phyloP scores from a whole-genome alignment of 305 asterid genomes.

The Solanum hybrid region DNA sequence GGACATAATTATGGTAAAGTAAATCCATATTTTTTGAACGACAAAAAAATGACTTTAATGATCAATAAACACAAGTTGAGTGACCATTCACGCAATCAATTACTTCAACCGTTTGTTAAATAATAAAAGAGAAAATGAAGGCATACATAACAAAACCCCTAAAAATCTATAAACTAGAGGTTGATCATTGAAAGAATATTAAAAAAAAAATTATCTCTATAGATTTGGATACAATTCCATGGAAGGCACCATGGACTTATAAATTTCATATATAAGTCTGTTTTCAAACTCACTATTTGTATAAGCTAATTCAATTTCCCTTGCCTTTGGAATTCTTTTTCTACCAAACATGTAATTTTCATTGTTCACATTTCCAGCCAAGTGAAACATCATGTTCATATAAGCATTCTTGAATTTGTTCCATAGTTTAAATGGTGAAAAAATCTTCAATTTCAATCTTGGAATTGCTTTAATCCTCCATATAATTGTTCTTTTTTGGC shows the following conservation, averaged over 20 bases:
- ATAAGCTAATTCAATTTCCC: conserved; percentile 15
- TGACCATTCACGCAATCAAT: background rate
- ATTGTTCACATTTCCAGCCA: conserved; percentile 22
- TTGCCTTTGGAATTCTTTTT: conserved; percentile 33
- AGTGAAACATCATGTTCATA: conserved; percentile 39
- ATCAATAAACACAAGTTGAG: background rate
- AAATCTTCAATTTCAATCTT: conserved; percentile 28
- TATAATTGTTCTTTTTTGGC: conserved; percentile 14
- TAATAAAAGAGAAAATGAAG: background rate
- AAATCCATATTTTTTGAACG: background rate
- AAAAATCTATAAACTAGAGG: background rate
- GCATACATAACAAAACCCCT: background rate
- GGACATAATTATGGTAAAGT: too few species aligned
- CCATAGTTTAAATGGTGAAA: conserved; percentile 45
- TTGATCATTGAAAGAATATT: background rate
- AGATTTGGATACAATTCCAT: conserved; percentile 25
- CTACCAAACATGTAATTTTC: conserved; percentile 16
- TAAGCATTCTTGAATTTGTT: conserved; percentile 42
- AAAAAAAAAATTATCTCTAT: background rate
- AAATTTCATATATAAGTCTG: conserved; percentile 48
- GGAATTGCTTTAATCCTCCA: conserved; percentile 35
- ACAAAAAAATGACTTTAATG: background rate
- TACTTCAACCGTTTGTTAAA: background rate
- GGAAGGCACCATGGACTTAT: conserved; percentile 42
- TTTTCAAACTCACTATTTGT: conserved; percentile 44